Evolutionary conservation across 169 alveolate genomes (phyloP).

Genomic region (Plasmodium fragile): DNA sequence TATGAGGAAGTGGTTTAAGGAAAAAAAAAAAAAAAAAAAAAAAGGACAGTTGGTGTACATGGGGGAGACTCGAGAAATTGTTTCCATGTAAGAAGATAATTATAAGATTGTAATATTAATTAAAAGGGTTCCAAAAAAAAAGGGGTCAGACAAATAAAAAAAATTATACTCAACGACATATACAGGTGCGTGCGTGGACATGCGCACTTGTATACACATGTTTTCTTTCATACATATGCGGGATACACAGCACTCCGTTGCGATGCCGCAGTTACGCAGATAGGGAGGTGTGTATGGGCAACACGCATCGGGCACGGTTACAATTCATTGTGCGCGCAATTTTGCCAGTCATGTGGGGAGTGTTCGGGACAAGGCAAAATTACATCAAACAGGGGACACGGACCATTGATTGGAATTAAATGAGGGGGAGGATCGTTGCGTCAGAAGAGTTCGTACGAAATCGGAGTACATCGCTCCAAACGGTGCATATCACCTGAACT

Average conservation of each 20-base stretch:
- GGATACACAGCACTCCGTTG: background rate
- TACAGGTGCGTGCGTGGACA: background rate
- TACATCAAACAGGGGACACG: background rate
- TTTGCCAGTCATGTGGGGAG: background rate
- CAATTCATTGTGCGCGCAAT: background rate
- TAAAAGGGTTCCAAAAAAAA: background rate
- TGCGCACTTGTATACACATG: background rate
- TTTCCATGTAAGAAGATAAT: background rate
- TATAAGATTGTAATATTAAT: background rate
- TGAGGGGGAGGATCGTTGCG: background rate
- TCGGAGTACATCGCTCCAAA: background rate
- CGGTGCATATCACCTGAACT: conserved; percentile 25
- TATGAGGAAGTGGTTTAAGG: background rate
- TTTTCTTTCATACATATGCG: background rate
- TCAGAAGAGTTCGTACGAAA: background rate
- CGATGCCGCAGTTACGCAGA: background rate
- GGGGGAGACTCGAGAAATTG: background rate
- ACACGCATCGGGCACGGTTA: background rate
- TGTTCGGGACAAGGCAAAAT: background rate
- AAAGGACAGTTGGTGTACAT: background rate
- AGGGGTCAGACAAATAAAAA: background rate
- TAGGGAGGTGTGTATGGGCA: background rate
- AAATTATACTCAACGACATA: background rate
- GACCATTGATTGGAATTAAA: background rate
- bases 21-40: background rate